Percentiles rank a stretch among this genome's conserved stretches.
Conservation (phyloP, 345 rosid species). For the Tarenaya hassleriana region DNA sequence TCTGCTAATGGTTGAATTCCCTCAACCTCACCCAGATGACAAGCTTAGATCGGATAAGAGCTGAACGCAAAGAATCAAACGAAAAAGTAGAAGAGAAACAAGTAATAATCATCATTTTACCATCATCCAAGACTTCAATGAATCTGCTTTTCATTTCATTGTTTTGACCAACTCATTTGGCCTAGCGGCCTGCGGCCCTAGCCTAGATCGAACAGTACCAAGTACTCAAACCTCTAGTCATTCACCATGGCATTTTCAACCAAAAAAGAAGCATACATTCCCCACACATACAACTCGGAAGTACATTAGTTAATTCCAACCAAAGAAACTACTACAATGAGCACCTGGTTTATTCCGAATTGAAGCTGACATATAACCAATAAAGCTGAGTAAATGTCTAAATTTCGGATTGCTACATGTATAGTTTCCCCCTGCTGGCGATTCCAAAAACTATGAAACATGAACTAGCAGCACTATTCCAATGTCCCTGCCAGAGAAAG, state of each 20-base stretch:
- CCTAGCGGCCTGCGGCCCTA: conserved; percentile 59
- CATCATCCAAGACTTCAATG: conserved; percentile 55
- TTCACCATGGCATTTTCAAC: conserved; percentile 34
- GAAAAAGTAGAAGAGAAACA: too few relatives aligned
- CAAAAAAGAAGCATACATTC: conserved; percentile 10
- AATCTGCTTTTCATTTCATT: conserved; percentile 79
- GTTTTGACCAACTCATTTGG: conserved; percentile 73
- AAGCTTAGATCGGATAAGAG: too few relatives aligned
- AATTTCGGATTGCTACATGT: background rate
- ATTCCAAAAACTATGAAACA: background rate
- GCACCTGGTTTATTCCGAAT: background rate
- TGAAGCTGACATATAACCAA: background rate
- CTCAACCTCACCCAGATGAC: too few relatives aligned
- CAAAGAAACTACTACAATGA: conserved; percentile 4
- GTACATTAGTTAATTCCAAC: background rate
- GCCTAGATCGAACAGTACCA: conserved; percentile 78
- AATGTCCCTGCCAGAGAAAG: too few relatives aligned
- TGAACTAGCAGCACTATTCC: background rate
- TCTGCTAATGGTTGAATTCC: too few relatives aligned
- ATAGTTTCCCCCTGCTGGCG: too few relatives aligned
- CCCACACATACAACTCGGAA: conserved; percentile 1
- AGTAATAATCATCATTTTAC: conserved; percentile 11
- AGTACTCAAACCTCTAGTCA: conserved; percentile 76
- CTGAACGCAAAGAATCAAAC: too few relatives aligned
- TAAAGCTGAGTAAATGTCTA: background rate